phyloP scores from a whole-genome alignment of 1,284 basidiomycete species.

The Rhodotorula sp. region DNA sequence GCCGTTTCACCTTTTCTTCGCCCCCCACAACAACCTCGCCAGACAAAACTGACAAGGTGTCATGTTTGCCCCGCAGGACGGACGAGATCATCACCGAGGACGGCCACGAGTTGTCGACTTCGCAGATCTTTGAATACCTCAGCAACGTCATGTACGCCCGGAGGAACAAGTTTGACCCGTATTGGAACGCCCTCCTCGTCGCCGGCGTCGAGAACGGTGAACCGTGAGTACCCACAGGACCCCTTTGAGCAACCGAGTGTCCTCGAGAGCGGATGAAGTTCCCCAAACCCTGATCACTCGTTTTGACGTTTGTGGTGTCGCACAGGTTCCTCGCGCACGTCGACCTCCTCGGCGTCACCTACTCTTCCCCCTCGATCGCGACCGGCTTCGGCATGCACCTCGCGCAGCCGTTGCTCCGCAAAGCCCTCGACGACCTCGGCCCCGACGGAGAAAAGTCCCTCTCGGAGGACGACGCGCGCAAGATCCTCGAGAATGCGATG shows the following conservation, averaged over 20 bases:
- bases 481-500: conserved; percentile 82
- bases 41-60: neutral
- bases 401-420: conserved; percentile 86
- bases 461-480: conserved; percentile 73
- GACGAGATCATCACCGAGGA: conserved; percentile 79
- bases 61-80: conserved; percentile 52
- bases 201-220: conserved; percentile 72
- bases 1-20: too few species aligned
- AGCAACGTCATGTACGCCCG: conserved; percentile 86
- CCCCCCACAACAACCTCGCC: neutral
- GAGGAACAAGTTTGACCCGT: conserved; percentile 82
- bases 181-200: conserved; percentile 94
- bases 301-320: neutral
- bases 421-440: conserved; percentile 67
- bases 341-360: conserved; percentile 95
- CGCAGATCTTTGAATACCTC: conserved; percentile 91
- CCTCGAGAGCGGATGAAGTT: neutral
- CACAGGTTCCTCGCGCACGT: conserved; percentile 86
- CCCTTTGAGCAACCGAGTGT: neutral
- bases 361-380: conserved; percentile 88
- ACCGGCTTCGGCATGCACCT: conserved; percentile 96
- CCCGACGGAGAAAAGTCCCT: conserved; percentile 61
- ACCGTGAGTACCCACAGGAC: conserved; percentile 11
- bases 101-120: conserved; percentile 78
- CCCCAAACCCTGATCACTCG: neutral